These are phyloP conservation scores for Massospora cicadina DNA, from an alignment of 371 early-diverging fungal species.

Conservation along the genomic window DNA sequence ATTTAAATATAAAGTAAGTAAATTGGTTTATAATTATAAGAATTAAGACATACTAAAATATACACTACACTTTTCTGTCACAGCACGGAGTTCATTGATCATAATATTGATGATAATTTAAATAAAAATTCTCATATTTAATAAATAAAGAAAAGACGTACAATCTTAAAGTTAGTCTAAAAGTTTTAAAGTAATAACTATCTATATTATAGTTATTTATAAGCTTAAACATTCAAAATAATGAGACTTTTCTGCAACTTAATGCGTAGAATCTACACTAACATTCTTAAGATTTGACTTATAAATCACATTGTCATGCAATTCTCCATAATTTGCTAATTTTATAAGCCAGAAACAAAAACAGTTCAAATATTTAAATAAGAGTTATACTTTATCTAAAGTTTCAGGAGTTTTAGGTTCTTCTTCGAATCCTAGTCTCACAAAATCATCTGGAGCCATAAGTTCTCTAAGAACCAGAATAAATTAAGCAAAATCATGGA, in stretches of 20 bases:
- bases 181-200: no score
- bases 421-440: slow-evolving; percentile 47
- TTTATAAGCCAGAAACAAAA: background rate
- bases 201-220: background rate
- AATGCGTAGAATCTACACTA: background rate
- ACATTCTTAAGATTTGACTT: background rate
- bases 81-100: background rate
- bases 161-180: no score
- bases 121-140: background rate
- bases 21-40: no score
- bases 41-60: background rate
- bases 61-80: background rate
- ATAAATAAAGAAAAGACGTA: background rate
- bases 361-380: background rate
- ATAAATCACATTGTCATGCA: background rate
- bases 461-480: slow-evolving; percentile 24
- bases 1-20: no score
- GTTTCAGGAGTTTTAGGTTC: background rate
- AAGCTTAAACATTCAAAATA: background rate
- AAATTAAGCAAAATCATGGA: background rate
- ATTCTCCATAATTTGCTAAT: background rate
- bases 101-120: background rate
- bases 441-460: slow-evolving; percentile 48
- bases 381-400: background rate
- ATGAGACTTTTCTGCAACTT: background rate